Evolutionary conservation across 2,329 filamentous ascomycete genomes (phyloP), one percentile per base, ranked within the genome.

Genomic region (Fusarium decemcellulare): DNA sequence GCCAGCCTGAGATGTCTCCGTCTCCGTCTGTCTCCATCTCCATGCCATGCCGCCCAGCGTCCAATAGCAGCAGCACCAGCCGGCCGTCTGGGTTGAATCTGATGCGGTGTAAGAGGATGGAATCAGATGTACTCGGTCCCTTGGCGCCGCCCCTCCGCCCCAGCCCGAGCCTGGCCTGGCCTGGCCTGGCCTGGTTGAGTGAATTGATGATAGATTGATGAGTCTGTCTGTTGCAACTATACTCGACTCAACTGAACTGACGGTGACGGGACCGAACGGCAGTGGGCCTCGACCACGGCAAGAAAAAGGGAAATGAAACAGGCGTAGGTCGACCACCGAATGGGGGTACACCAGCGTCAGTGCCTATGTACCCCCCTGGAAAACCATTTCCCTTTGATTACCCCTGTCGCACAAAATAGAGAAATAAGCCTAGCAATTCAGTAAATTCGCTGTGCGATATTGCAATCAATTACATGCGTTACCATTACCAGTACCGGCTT

Each of bases 231-330:
- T 23, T 23, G 23, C 23, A 23, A 23, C 23, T 23, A 23, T 23
- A 23, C 23, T 23, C 23, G 23, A 18, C 39, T 65, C 60, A 39
- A 50, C 56, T 56, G 57, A 59, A 60, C 51, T 52, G 56, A 59
- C 43, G 54, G 59, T 70, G 69, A 71, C 67, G 23, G 23, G 23
- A 23, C 23, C 23, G 23, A 23, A 23, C 23, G 66, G 32, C 65
- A 63, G 66, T 54, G 67, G 67, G 63, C 54, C 66, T 70, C 51
- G 63, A 65, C 53, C 58, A 50, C 60, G 40, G 57, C 46, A 67
- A 68, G 51, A 62, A 55, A 48, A 63, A 59, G 67, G 72, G 71
- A 70, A 73, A 68, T 74, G 72, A 74, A 73, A 74, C 72, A 74
- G 62, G 65, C 66, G 64, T 64, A 23, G 23, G 46, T 34, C 46